Base-by-base conservation (phyloP, 2,329 filamentous ascomycete species). In the Malbranchea zuffiana region DNA sequence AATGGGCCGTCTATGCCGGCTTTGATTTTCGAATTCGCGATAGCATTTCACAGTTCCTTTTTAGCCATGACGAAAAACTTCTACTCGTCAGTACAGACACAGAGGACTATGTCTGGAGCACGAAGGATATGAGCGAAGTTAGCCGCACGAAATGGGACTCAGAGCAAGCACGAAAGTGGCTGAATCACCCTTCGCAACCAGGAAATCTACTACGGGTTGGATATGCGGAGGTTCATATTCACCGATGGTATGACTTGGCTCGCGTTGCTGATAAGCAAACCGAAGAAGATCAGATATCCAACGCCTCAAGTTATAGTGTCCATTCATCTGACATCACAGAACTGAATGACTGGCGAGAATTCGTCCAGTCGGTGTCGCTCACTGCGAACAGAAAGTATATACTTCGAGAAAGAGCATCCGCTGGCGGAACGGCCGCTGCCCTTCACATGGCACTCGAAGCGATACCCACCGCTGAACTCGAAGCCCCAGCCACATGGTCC, bases 1-100 rank as follows among this genome's bases (percentile, higher is more conserved):
- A 26, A 35, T 44, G 41, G 41, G 27, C 32, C 11, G 31, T 41
- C 12, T 44, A 35, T 18, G 21, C 32, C 21, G 32, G 35, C n/a
- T 13, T 43, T 29, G 33, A 43, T 17, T 18, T 40, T 13, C 32
- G 30, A 18, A n/a, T 37, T 13, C 10, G 17, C n/a, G 30, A 24
- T 3, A 34, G 12, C 4, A 30, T 40, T 19, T 19, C 5, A n/a
- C 38, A 44, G 21, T 18, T 40, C 4, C 32, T 44, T 5, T 44
- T 44, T 16, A 38, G 35, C 21, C 10, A 11, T 3, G 36, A 31
- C 1, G 41, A 39, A 11, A 28, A 29, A n/a, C 29, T 24, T 20
- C 27, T 44, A 13, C 31, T 41, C n/a, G 26, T 39, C n/a, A 36
- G 32, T 13, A 39, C 15, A 12, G 16, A 6, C 11, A 38, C 23